These are phyloP conservation scores for Wolfiporia cocos DNA, from an alignment of 1,284 basidiomycete species.

Conservation along the genomic window DNA sequence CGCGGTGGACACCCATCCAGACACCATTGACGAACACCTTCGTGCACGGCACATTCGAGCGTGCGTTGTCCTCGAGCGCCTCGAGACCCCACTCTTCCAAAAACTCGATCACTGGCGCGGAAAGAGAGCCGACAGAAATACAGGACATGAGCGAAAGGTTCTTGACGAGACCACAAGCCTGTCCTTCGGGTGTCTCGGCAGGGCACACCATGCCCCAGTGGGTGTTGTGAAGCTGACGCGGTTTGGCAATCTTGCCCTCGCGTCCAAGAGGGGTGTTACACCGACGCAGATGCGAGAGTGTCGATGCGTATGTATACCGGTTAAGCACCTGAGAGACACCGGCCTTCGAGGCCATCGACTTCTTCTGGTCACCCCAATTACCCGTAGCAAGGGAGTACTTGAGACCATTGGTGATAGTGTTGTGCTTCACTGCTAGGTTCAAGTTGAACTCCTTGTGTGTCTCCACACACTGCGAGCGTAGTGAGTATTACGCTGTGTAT, in stretches of 20 bases:
- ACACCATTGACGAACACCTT: conserved; percentile 99
- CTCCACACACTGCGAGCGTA: conserved; percentile 80
- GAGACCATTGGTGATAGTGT: conserved; percentile 97
- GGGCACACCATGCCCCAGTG: conserved; percentile 99
- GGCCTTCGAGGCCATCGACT: conserved; percentile 95
- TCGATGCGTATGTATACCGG: conserved; percentile 98
- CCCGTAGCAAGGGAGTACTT: conserved; percentile 98
- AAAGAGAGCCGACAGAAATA: conserved; percentile 96
- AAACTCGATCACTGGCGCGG: conserved; percentile 97
- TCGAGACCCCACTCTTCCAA: conserved; percentile 98
- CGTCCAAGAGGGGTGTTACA: conserved; percentile 98
- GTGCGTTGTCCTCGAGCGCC: conserved; percentile 85
- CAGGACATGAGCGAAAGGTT: conserved; percentile 97
- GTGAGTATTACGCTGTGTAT: background rate
- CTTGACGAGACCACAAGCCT: conserved; percentile 98
- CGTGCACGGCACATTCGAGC: conserved; percentile 78
- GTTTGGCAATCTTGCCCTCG: conserved; percentile 99
- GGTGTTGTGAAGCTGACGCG: conserved; percentile 98
- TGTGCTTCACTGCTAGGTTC: conserved; percentile 88
- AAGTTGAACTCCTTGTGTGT: conserved; percentile 95
- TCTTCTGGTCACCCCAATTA: conserved; percentile 99
- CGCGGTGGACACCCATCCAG: conserved; percentile 99
- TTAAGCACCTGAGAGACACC: conserved; percentile 99
- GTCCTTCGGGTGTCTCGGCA: conserved; percentile 98
- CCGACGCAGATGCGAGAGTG: conserved; percentile 94